Conservation (phyloP, 345 rosid species). For the Eucalyptus brandiana region DNA sequence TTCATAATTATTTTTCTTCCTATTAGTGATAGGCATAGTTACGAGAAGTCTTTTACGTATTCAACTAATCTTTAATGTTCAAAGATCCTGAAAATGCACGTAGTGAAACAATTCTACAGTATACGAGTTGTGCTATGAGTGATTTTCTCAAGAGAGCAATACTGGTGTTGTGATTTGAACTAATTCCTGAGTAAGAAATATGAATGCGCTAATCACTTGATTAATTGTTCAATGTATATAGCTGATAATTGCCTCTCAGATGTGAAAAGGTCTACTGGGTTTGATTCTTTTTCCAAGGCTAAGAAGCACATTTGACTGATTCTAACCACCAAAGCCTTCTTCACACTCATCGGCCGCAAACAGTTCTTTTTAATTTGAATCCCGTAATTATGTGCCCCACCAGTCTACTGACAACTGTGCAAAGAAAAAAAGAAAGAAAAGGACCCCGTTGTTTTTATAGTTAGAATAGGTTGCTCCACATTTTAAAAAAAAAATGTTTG, state of each 20-base stretch:
- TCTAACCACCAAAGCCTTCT: not conserved
- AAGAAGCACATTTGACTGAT: conserved; percentile 5
- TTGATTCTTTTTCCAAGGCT: conserved; percentile 3
- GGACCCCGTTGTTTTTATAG: not conserved
- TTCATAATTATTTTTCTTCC: not conserved
- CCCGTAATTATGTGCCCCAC: not conserved
- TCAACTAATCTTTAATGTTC: not conserved
- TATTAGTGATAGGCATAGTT: not conserved
- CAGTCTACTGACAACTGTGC: not conserved
- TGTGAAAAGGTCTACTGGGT: conserved; percentile 9
- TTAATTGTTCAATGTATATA: not conserved
- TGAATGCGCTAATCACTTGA: not conserved
- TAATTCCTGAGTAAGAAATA: not conserved
- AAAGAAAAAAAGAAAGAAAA: not conserved
- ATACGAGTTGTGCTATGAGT: not conserved
- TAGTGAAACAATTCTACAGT: not conserved
- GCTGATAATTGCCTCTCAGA: not conserved
- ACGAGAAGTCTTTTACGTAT: not conserved
- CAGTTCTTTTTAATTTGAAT: not conserved
- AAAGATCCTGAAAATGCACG: not conserved
- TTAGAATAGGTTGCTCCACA: not conserved
- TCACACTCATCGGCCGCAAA: not conserved
- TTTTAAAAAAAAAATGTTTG: not conserved
- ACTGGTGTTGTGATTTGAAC: not conserved
- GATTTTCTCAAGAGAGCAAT: not conserved